These are phyloP conservation scores for Pseudonitzschia delicatissima DNA, from an alignment of 108 stramenopile genomes.

Conservation along the genomic window DNA sequence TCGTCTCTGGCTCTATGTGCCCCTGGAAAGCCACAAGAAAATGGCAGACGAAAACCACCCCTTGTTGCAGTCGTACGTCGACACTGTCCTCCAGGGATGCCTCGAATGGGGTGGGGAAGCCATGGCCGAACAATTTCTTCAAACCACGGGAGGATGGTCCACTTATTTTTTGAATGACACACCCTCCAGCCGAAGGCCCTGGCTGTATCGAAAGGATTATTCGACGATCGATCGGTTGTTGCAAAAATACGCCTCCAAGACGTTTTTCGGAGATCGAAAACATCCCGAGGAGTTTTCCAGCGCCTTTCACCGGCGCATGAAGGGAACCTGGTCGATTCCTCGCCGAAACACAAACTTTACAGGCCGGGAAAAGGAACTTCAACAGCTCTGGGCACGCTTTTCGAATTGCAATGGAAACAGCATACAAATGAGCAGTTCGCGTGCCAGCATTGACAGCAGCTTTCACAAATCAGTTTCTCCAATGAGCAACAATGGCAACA, in stretches of 20 bases:
- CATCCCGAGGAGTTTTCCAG: conserved; percentile 73
- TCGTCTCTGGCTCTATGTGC: conserved; percentile 62
- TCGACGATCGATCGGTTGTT: conserved; percentile 56
- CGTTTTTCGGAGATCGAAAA: conserved; percentile 49
- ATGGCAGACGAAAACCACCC: conserved; percentile 65
- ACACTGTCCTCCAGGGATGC: conserved; percentile 71
- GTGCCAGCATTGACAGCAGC: too few species aligned
- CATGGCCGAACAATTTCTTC: conserved; percentile 59
- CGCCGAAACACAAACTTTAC: conserved; percentile 54
- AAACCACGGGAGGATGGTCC: conserved; percentile 58
- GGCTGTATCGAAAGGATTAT: conserved; percentile 68
- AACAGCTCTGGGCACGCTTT: conserved; percentile 32
- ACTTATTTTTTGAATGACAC: conserved; percentile 68
- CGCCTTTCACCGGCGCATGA: conserved; percentile 36
- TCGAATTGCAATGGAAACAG: neutral
- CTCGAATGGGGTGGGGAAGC: conserved; percentile 66
- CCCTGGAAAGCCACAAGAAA: conserved; percentile 31
- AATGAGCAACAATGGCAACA: neutral
- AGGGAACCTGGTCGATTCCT: conserved; percentile 59
- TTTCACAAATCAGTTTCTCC: neutral
- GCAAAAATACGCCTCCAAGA: conserved; percentile 32
- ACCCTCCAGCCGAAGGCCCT: conserved; percentile 56
- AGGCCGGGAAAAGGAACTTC: conserved; percentile 48
- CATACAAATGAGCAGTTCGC: too few species aligned
- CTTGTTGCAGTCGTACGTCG: conserved; percentile 65